Evolutionary conservation across 2,329 filamentous ascomycete species (phyloP).

Genomic region (Trichophaea hybrida): DNA sequence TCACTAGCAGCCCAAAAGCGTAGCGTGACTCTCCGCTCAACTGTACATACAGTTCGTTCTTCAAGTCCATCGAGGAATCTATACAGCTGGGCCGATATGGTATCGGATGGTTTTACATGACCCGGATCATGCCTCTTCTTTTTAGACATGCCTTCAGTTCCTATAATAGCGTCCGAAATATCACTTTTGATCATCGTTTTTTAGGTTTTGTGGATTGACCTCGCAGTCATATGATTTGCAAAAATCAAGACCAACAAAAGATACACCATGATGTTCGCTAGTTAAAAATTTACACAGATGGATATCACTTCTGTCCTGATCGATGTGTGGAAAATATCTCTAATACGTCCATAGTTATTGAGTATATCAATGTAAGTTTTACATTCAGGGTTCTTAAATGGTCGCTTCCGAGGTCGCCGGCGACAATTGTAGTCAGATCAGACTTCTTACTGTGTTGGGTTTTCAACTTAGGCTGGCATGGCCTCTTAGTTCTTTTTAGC

Average conservation of each 20-base stretch:
- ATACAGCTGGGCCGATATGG: neutral
- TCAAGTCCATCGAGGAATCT: neutral
- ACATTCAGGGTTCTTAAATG: too few relatives aligned
- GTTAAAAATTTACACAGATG: neutral
- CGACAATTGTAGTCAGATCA: too few relatives aligned
- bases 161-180: neutral
- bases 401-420: too few relatives aligned
- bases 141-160: neutral
- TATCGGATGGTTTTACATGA: slow-evolving; percentile 6
- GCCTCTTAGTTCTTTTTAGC: too few relatives aligned
- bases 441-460: too few relatives aligned
- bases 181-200: neutral
- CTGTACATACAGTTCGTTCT: neutral
- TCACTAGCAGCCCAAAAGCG: neutral
- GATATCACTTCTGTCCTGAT: slow-evolving; percentile 2
- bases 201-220: slow-evolving; percentile 5
- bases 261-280: neutral
- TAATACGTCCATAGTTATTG: neutral
- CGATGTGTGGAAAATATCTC: neutral
- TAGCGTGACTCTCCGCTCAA: neutral
- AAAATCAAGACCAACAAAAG: neutral
- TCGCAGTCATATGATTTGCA: neutral
- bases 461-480: too few relatives aligned
- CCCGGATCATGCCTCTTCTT: slow-evolving; percentile 2
- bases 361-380: slow-evolving; percentile 1